phyloP scores from a whole-genome alignment of 441 rosid genomes.

The Populus hybrid region DNA sequence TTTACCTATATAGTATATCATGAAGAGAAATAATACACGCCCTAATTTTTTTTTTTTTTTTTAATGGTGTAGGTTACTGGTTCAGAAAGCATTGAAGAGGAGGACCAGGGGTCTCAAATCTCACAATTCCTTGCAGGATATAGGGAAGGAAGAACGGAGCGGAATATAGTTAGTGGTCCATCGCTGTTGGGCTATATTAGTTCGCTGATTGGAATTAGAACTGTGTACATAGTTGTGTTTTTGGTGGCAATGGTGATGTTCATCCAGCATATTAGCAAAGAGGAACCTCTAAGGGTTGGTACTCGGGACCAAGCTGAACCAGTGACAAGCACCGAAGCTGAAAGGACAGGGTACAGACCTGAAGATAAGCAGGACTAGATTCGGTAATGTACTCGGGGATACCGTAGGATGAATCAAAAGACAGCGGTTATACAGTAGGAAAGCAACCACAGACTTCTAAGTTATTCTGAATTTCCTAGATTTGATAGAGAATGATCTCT shows the following conservation, averaged over 20 bases:
- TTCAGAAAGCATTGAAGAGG: slow-evolving; percentile 51
- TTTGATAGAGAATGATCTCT: neutral
- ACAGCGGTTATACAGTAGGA: neutral
- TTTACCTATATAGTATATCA: neutral
- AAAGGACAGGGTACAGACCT: slow-evolving; percentile 33
- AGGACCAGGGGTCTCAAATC: slow-evolving; percentile 69
- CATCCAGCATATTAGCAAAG: slow-evolving; percentile 44
- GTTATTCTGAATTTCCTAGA: neutral
- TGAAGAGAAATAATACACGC: neutral
- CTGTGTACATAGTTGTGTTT: slow-evolving; percentile 58
- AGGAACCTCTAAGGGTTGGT: slow-evolving; percentile 60
- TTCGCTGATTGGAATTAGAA: slow-evolving; percentile 57
- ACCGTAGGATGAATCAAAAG: neutral
- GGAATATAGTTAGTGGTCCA: slow-evolving; percentile 57
- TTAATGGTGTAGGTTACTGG: slow-evolving; percentile 51
- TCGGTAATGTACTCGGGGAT: slow-evolving; percentile 1
- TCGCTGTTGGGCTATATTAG: slow-evolving; percentile 63
- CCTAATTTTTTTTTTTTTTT: neutral
- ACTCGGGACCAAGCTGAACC: slow-evolving; percentile 31
- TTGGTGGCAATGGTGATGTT: slow-evolving; percentile 63
- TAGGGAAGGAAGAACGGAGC: slow-evolving; percentile 60
- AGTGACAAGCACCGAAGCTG: slow-evolving; percentile 33
- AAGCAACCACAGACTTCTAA: neutral
- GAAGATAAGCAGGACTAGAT: slow-evolving; percentile 70
- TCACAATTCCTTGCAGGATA: slow-evolving; percentile 71